Evolutionary conservation across 164 flowering plant species (phyloP).

Genomic region (Sedum album): DNA sequence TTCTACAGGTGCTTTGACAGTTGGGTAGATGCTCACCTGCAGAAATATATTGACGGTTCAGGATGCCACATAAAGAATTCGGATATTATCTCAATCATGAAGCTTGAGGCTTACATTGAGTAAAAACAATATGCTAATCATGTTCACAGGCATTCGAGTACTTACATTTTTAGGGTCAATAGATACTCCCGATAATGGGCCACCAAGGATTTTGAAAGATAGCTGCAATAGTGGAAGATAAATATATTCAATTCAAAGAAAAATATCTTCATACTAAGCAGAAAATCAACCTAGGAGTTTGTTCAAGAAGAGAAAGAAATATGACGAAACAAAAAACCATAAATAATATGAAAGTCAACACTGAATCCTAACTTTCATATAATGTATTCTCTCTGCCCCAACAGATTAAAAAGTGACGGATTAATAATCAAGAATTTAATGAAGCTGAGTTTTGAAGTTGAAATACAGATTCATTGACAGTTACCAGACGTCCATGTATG

Average conservation of each 20-base stretch:
- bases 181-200: constrained; percentile 74
- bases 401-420: neutral
- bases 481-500: no score
- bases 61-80: neutral
- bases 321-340: neutral
- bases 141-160: neutral
- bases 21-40: constrained; percentile 89
- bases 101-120: neutral
- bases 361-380: neutral
- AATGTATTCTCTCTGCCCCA: neutral
- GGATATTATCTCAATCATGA: neutral
- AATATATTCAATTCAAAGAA: neutral
- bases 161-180: constrained; percentile 95
- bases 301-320: neutral
- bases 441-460: neutral
- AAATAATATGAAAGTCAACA: neutral
- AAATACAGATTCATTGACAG: no score
- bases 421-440: neutral
- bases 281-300: neutral
- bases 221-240: constrained; percentile 47
- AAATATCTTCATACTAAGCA: neutral
- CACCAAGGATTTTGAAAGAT: constrained; percentile 79
- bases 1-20: constrained; percentile 89
- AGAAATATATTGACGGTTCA: constrained; percentile 11
- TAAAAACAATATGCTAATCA: neutral